Conservation (phyloP, 129 eudicot species). For the Flaveria brownii region DNA sequence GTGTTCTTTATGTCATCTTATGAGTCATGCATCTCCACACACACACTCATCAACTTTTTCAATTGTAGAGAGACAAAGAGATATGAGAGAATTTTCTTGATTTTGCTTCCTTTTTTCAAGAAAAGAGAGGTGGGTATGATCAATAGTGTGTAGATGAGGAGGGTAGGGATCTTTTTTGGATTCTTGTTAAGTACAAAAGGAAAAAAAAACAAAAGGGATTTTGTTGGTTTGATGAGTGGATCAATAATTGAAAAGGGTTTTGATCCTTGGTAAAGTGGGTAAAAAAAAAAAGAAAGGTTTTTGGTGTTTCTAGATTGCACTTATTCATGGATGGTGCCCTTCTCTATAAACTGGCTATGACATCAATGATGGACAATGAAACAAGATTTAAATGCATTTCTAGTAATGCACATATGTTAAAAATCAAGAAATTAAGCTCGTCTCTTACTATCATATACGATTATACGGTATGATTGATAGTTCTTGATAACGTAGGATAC, state of each 20-base stretch:
- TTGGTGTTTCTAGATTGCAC: slow-evolving; percentile 26
- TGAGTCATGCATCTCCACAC: slow-evolving; percentile 44
- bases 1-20: slow-evolving; percentile 42
- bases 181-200: slow-evolving; percentile 28
- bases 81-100: slow-evolving; percentile 15
- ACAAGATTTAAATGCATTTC: slow-evolving; percentile 33
- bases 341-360: slow-evolving; percentile 46
- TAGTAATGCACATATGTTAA: slow-evolving; percentile 20
- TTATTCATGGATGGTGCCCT: slow-evolving; percentile 35
- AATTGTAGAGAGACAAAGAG: slow-evolving; percentile 23
- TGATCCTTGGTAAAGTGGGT: slow-evolving; percentile 4
- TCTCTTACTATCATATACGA: not conserved
- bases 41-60: slow-evolving; percentile 45
- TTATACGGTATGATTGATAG: not conserved
- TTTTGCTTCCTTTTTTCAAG: slow-evolving; percentile 22
- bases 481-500: not conserved
- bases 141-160: slow-evolving; percentile 41
- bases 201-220: slow-evolving; percentile 31
- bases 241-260: slow-evolving; percentile 37
- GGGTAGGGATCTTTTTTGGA: slow-evolving; percentile 31
- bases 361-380: slow-evolving; percentile 32
- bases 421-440: not conserved
- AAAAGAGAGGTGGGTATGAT: slow-evolving; percentile 18
- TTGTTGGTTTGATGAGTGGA: slow-evolving; percentile 36
- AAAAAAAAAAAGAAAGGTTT: slow-evolving; percentile 28